These are phyloP conservation scores for Neurospora tetraspora DNA, from an alignment of 495 filamentous ascomycete genomes.

Conservation along the genomic window DNA sequence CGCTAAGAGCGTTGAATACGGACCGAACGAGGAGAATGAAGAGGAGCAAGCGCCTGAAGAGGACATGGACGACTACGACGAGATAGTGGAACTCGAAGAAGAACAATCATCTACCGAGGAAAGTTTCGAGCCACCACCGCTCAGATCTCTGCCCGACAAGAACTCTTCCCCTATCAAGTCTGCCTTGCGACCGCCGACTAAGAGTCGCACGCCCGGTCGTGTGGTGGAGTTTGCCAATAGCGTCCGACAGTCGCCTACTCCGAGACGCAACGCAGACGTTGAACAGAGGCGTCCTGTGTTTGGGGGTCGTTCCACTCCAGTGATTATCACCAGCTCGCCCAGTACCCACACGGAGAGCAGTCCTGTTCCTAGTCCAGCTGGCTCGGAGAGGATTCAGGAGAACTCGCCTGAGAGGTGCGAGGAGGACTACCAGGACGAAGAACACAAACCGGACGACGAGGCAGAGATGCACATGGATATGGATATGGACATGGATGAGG, in stretches of 20 bases:
- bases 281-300: background rate
- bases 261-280: background rate
- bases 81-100: constrained; percentile 1
- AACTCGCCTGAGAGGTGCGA: constrained; percentile 3
- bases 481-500: background rate
- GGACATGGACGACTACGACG: background rate
- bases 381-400: background rate
- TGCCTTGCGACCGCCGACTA: constrained; percentile 39
- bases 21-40: constrained; percentile 2
- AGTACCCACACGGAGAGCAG: background rate
- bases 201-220: constrained; percentile 28
- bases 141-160: constrained; percentile 20
- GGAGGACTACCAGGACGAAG: constrained; percentile 5
- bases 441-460: background rate
- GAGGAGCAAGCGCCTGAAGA: background rate
- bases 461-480: background rate
- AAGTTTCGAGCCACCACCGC: constrained; percentile 1
- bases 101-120: constrained; percentile 7
- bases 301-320: background rate
- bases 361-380: background rate
- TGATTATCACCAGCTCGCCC: background rate
- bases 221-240: constrained; percentile 38
- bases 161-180: constrained; percentile 40
- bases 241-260: constrained; percentile 1
- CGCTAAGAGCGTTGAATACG: background rate